phyloP scores from a whole-genome alignment of 495 filamentous ascomycete species.

The Lineolata rhizophorae region DNA sequence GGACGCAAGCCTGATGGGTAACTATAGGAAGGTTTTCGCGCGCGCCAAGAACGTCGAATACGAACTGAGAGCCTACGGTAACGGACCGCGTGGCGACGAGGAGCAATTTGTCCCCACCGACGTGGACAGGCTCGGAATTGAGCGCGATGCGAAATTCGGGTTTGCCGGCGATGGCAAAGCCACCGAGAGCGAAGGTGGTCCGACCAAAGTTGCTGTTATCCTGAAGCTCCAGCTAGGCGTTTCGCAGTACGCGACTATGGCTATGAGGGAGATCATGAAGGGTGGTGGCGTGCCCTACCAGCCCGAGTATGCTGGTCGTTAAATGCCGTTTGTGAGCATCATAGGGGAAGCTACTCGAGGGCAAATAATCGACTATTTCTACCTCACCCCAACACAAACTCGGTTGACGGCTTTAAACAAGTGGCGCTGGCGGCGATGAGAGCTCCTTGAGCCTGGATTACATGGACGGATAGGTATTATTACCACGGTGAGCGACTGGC shows the following conservation, averaged over 20 bases:
- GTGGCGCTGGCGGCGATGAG: too few species aligned
- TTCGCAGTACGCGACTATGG: slow-evolving; percentile 90
- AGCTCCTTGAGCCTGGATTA: too few species aligned
- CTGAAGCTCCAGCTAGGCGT: slow-evolving; percentile 66
- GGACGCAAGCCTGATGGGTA: slow-evolving; percentile 73
- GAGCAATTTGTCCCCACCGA: slow-evolving; percentile 81
- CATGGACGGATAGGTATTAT: too few species aligned
- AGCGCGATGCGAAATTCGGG: neutral
- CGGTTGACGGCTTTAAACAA: too few species aligned
- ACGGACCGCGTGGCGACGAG: too few species aligned
- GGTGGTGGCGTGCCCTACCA: slow-evolving; percentile 38
- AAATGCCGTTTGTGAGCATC: too few species aligned
- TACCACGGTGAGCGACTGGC: too few species aligned
- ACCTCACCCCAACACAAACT: too few species aligned
- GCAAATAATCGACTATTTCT: too few species aligned
- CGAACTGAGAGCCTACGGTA: slow-evolving; percentile 42
- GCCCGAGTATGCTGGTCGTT: slow-evolving; percentile 25
- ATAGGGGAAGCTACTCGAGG: too few species aligned
- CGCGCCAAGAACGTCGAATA: slow-evolving; percentile 35
- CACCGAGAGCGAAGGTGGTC: slow-evolving; percentile 2
- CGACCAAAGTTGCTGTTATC: slow-evolving; percentile 44
- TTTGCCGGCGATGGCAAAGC: neutral
- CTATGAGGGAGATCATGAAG: slow-evolving; percentile 67
- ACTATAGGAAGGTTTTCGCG: slow-evolving; percentile 70
- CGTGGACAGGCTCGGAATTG: slow-evolving; percentile 29